These are phyloP conservation scores for Lichtheimia ramosa DNA, from an alignment of 371 early-diverging fungal genomes.

Conservation along the genomic window DNA sequence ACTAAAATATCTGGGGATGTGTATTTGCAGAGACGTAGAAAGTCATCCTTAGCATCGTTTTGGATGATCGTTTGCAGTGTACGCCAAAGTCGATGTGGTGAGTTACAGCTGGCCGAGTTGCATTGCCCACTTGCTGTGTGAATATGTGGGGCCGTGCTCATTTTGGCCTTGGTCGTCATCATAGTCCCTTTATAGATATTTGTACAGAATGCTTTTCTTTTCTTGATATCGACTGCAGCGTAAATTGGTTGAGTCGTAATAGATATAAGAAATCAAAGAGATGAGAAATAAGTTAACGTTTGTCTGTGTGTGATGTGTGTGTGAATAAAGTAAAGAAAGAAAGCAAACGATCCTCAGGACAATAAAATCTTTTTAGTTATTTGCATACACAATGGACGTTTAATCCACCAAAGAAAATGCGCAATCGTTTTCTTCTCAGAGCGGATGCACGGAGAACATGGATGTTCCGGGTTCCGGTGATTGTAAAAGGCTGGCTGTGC, in stretches of 20 bases:
- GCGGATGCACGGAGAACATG: too few relatives aligned
- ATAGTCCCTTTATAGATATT: not conserved
- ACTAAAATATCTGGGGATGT: slow-evolving; percentile 12
- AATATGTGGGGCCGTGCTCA: too few relatives aligned
- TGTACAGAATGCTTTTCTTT: slow-evolving; percentile 4
- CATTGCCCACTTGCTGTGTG: slow-evolving; percentile 19
- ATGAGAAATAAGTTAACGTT: not conserved
- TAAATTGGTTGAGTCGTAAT: slow-evolving; percentile 3
- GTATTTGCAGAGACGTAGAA: slow-evolving; percentile 18
- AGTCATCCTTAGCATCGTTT: slow-evolving; percentile 25
- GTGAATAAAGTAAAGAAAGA: slow-evolving; percentile 3
- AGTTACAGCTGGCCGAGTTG: slow-evolving; percentile 26
- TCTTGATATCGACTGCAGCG: not conserved
- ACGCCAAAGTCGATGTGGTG: slow-evolving; percentile 30
- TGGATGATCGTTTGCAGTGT: slow-evolving; percentile 31
- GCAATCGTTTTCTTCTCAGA: too few relatives aligned
- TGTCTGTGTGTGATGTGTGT: not conserved
- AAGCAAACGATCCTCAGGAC: slow-evolving; percentile 8
- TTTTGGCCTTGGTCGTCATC: slow-evolving; percentile 12
- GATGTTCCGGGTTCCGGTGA: slow-evolving; percentile 17
- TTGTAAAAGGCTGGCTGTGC: slow-evolving; percentile 6
- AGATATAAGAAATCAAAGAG: slow-evolving; percentile 8
- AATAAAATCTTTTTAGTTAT: slow-evolving; percentile 15
- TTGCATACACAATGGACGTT: slow-evolving; percentile 1
- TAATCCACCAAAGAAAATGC: too few relatives aligned